Conservation (phyloP, 176 grass and related monocot species). For the maize (Zea mays) region DNA sequence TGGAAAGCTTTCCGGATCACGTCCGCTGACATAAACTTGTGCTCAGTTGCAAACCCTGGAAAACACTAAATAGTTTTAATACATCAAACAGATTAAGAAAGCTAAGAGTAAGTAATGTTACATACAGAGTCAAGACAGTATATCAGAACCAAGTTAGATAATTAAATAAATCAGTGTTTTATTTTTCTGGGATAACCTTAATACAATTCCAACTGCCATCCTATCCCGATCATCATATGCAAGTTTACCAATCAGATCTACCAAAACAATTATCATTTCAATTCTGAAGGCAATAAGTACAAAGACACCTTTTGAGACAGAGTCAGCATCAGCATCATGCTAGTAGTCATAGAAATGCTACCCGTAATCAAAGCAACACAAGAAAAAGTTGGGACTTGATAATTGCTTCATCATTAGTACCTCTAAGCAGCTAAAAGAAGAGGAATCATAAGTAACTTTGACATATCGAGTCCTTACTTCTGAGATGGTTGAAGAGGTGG, state of each 20-base stretch:
- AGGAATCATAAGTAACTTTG: not conserved
- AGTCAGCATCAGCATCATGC: constrained; percentile 11
- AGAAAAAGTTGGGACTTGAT: constrained; percentile 19
- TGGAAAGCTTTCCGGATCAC: constrained; percentile 79
- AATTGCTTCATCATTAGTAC: constrained; percentile 28
- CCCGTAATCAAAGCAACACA: not conserved
- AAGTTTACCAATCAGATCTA: constrained; percentile 39
- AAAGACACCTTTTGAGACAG: constrained; percentile 7
- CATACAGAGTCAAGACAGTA: not conserved
- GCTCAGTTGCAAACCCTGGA: constrained; percentile 72
- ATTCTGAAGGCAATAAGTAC: constrained; percentile 15
- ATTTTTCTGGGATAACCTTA: not conserved
- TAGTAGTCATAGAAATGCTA: not conserved
- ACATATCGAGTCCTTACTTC: constrained; percentile 49
- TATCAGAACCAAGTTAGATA: constrained; percentile 5
- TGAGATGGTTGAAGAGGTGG: constrained; percentile 78
- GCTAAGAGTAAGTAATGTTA: not conserved
- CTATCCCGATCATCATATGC: not conserved
- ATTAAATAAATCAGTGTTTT: not conserved
- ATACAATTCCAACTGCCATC: not conserved
- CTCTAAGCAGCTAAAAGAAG: not conserved
- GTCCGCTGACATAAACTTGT: constrained; percentile 69
- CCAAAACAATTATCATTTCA: constrained; percentile 13
- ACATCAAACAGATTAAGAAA: constrained; percentile 18
- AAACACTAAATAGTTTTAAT: not conserved